phyloP scores from a whole-genome alignment of 306 rosid genomes.

The Rosa rugosa region DNA sequence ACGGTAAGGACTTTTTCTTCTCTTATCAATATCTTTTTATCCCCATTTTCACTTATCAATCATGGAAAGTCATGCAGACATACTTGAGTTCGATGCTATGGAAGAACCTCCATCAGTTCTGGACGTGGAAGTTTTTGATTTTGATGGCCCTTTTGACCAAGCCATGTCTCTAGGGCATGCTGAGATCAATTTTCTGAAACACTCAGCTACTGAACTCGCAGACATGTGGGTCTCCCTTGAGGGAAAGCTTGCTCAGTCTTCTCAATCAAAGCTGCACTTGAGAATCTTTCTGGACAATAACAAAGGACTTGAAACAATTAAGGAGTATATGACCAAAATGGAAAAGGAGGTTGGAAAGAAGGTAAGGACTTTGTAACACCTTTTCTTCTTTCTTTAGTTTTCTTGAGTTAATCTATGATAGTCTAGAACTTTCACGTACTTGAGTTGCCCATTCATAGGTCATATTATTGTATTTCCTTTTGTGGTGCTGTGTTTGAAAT shows the following conservation, averaged over 20 bases:
- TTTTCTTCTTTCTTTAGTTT: background rate
- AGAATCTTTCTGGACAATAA: conserved; percentile 81
- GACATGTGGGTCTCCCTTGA: conserved; percentile 86
- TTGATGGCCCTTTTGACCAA: conserved; percentile 89
- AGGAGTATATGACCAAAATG: conserved; percentile 80
- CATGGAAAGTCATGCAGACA: conserved; percentile 51
- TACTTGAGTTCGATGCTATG: conserved; percentile 92
- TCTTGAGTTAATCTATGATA: background rate
- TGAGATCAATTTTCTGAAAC: conserved; percentile 83
- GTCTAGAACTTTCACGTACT: background rate
- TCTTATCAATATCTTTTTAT: background rate
- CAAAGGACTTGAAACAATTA: conserved; percentile 75
- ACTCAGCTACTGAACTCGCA: conserved; percentile 70
- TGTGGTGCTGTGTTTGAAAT: background rate
- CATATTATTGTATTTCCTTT: background rate
- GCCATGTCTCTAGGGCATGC: conserved; percentile 82
- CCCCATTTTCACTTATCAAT: conserved; percentile 1
- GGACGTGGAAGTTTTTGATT: conserved; percentile 76
- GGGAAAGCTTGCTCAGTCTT: conserved; percentile 81
- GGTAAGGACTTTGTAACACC: conserved; percentile 35
- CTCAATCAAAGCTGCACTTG: conserved; percentile 83
- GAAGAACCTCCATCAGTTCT: conserved; percentile 94
- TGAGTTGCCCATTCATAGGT: background rate
- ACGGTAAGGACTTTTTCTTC: conserved; percentile 48
- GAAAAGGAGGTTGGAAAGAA: conserved; percentile 98